A percentile compares a stretch with the other conserved stretches of the same genome.
Conservation (phyloP, 331 rosid species). For the Pyracantha coccinea region DNA sequence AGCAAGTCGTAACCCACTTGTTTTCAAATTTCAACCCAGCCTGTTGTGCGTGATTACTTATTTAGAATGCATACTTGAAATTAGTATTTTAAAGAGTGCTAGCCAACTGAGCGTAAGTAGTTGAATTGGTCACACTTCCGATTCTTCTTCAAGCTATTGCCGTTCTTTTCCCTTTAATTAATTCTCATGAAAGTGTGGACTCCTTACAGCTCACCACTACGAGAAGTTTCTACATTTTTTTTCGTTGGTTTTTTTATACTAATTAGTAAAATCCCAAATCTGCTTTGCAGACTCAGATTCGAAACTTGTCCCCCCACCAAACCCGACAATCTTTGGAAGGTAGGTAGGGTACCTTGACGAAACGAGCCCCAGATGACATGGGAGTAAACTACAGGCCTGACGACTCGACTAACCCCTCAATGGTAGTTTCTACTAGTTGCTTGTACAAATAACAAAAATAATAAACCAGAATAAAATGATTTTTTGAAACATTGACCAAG, state of each 20-base stretch:
- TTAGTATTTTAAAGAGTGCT: not conserved
- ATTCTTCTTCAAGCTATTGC: not conserved
- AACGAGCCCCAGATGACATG: not conserved
- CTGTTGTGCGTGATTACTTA: not conserved
- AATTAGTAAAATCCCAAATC: not conserved
- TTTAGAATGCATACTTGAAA: not conserved
- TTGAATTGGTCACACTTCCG: not conserved
- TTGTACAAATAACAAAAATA: not conserved
- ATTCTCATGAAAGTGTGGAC: no score
- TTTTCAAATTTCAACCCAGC: not conserved
- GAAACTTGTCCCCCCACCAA: not conserved
- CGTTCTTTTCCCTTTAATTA: not conserved
- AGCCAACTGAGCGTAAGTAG: not conserved
- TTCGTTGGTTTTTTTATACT: not conserved
- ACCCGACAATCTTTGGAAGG: not conserved
- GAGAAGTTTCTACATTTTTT: not conserved
- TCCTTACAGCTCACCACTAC: not conserved
- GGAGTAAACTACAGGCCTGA: not conserved
- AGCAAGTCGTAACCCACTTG: not conserved
- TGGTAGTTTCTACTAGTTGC: not conserved
- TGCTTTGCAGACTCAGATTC: not conserved
- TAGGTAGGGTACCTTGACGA: not conserved
- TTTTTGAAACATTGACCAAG: not conserved
- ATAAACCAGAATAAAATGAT: not conserved
- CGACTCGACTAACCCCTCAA: not conserved